These are phyloP conservation scores for Alternaria dauci DNA, from an alignment of 2,329 filamentous ascomycete genomes.

Conservation along the genomic window DNA sequence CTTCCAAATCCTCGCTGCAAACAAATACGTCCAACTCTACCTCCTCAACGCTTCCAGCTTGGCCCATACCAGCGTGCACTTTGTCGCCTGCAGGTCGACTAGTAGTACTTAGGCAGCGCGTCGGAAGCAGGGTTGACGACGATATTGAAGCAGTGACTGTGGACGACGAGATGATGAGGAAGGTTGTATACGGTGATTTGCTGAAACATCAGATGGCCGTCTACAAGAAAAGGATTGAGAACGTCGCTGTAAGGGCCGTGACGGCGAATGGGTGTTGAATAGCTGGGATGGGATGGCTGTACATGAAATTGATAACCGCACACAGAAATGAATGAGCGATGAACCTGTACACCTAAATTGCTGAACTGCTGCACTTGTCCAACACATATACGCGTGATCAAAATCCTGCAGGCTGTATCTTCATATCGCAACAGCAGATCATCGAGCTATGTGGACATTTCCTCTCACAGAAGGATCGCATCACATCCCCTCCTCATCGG, in stretches of 20 bases:
- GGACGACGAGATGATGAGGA: conserved; percentile 72
- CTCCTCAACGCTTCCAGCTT: conserved; percentile 58
- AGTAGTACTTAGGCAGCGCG: conserved; percentile 65
- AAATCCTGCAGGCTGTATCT: neutral
- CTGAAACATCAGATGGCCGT: conserved; percentile 81
- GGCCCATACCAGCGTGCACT: conserved; percentile 71
- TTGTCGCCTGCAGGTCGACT: conserved; percentile 76
- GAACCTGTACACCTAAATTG: neutral
- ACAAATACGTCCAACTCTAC: conserved; percentile 28
- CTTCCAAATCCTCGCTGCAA: conserved; percentile 36
- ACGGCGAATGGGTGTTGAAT: conserved; percentile 54
- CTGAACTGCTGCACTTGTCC: neutral
- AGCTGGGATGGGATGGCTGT: neutral
- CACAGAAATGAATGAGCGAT: conserved; percentile 10
- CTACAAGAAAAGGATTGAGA: conserved; percentile 76
- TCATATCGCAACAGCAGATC: too few relatives aligned
- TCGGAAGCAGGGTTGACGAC: conserved; percentile 48
- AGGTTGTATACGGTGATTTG: conserved; percentile 82
- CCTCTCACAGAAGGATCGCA: too few relatives aligned
- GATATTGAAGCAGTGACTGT: conserved; percentile 74
- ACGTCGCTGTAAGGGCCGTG: conserved; percentile 73
- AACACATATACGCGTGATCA: neutral
- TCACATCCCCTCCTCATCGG: too few relatives aligned
- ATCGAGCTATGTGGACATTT: too few relatives aligned
- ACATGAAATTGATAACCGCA: conserved; percentile 6